A percentile compares a stretch with the other conserved stretches of the same genome.
Evolutionary conservation across 2,329 filamentous ascomycete genomes (phyloP).

Genomic region (Alternaria sp.): DNA sequence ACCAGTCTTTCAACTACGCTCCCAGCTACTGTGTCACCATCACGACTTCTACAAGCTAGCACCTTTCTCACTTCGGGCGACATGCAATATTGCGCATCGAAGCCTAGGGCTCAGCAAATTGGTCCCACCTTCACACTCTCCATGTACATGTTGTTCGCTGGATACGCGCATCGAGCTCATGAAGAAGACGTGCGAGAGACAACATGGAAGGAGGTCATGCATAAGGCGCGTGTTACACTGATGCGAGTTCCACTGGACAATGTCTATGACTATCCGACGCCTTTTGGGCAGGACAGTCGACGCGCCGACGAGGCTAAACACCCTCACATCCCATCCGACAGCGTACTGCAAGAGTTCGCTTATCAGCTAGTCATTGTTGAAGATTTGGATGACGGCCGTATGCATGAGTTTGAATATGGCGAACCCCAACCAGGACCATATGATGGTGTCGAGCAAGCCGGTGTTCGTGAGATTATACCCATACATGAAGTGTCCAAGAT

Average conservation of each 20-base stretch:
- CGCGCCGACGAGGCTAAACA: conserved; percentile 24
- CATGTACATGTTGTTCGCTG: conserved; percentile 92
- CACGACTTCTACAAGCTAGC: conserved; percentile 87
- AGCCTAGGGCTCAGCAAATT: conserved; percentile 73
- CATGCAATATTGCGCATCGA: conserved; percentile 74
- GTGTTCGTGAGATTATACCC: conserved; percentile 70
- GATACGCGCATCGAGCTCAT: conserved; percentile 68
- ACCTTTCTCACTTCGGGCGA: conserved; percentile 89
- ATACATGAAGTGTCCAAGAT: conserved; percentile 84
- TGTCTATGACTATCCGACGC: conserved; percentile 54
- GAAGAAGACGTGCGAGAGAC: conserved; percentile 67
- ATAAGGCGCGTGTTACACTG: conserved; percentile 86
- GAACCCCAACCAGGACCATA: conserved; percentile 63
- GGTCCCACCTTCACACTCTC: conserved; percentile 86
- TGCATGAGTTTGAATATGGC: conserved; percentile 69
- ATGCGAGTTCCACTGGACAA: conserved; percentile 70
- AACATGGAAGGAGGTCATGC: conserved; percentile 95
- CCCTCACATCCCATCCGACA: conserved; percentile 50
- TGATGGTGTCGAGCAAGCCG: conserved; percentile 66
- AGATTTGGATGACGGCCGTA: conserved; percentile 75
- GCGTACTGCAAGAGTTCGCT: conserved; percentile 67
- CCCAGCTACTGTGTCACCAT: conserved; percentile 84
- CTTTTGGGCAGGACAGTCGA: conserved; percentile 22
- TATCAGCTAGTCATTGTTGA: conserved; percentile 86
- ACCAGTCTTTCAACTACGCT: conserved; percentile 82